phyloP scores from a whole-genome alignment of 495 filamentous ascomycete species.

The Lentithecium fluviatile region DNA sequence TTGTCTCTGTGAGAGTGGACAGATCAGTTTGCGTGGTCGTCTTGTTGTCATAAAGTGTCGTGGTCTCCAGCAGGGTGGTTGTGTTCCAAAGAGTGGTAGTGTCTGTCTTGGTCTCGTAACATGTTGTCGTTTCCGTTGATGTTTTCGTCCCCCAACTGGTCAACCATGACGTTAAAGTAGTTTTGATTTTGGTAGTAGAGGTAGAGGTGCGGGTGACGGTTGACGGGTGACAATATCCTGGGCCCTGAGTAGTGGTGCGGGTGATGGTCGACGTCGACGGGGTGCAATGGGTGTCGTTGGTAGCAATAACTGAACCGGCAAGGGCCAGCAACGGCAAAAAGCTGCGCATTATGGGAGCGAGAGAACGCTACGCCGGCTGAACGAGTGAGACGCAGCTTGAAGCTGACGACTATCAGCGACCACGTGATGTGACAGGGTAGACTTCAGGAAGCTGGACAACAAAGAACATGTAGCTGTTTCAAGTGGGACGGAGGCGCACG shows the following conservation, averaged over 20 bases:
- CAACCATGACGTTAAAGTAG: background rate
- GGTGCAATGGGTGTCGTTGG: no score
- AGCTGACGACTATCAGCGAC: constrained; percentile 15
- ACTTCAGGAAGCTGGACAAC: background rate
- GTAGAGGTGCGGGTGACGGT: background rate
- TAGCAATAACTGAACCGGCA: constrained; percentile 4
- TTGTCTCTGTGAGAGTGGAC: no score
- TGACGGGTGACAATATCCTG: background rate
- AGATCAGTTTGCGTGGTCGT: no score
- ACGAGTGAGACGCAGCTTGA: constrained; percentile 23
- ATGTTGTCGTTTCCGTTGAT: constrained; percentile 1
- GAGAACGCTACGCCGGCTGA: constrained; percentile 22
- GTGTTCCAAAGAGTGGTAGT: constrained; percentile 21
- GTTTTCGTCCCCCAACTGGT: background rate
- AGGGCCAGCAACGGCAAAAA: constrained; percentile 23
- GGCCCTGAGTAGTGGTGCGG: no score
- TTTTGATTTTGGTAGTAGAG: no score
- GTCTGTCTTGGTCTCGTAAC: constrained; percentile 6
- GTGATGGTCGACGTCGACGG: no score
- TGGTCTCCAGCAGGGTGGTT: constrained; percentile 7
- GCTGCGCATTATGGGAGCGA: constrained; percentile 30
- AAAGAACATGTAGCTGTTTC: constrained; percentile 6
- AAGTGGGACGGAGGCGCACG: constrained; percentile 8
- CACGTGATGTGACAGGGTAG: constrained; percentile 19
- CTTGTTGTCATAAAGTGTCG: background rate